A percentile compares a stretch with the other conserved stretches of the same genome.
Conservation (phyloP, 257 asterid species). For the Nicotiana tabacum region DNA sequence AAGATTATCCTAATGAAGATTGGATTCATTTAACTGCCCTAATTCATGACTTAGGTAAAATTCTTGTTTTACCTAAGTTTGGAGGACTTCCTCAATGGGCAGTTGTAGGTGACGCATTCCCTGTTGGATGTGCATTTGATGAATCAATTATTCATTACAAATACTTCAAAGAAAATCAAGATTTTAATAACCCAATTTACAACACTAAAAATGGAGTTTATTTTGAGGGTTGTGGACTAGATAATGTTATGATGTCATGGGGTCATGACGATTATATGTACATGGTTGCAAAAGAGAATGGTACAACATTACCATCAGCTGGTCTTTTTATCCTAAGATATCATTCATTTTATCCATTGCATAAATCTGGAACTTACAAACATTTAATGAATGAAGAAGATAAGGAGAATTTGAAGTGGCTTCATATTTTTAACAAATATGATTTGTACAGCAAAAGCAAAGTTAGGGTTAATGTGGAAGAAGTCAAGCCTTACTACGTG, state of each 20-base stretch:
- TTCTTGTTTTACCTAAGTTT: slow-evolving; percentile 27
- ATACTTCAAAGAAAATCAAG: slow-evolving; percentile 33
- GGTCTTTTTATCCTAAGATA: slow-evolving; percentile 53
- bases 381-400: slow-evolving; percentile 19
- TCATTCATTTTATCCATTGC: slow-evolving; percentile 47
- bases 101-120: slow-evolving; percentile 44
- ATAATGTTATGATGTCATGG: slow-evolving; percentile 36
- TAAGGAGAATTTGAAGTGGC: slow-evolving; percentile 21
- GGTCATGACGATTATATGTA: slow-evolving; percentile 43
- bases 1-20: slow-evolving; percentile 32
- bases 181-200: slow-evolving; percentile 19
- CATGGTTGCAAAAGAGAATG: slow-evolving; percentile 44
- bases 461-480: slow-evolving; percentile 26
- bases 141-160: slow-evolving; percentile 35
- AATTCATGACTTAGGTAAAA: slow-evolving; percentile 43
- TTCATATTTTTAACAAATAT: slow-evolving; percentile 23
- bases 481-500: slow-evolving; percentile 8
- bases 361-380: slow-evolving; percentile 10
- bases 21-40: slow-evolving; percentile 38
- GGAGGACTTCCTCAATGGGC: slow-evolving; percentile 46
- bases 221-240: slow-evolving; percentile 21
- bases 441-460: slow-evolving; percentile 40
- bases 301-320: slow-evolving; percentile 49
- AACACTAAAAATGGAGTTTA: slow-evolving; percentile 25
- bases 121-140: slow-evolving; percentile 40